Percentiles rank a stretch among this genome's conserved stretches.
Conservation (phyloP, 164 flowering plant species). For the Taxillus chinensis region DNA sequence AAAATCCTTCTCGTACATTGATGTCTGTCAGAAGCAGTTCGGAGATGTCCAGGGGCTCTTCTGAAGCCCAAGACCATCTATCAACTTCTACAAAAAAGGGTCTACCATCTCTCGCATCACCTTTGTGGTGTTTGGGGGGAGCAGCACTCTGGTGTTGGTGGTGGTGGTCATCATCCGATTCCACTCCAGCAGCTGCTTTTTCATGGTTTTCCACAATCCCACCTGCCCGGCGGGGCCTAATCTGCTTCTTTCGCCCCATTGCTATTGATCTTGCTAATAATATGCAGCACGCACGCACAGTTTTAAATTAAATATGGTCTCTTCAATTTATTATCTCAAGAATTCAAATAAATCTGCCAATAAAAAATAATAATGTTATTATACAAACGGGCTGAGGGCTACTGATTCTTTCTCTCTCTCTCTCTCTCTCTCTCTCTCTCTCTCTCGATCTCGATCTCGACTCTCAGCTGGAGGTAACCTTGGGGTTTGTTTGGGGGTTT, state of each 20-base stretch:
- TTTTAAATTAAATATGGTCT: too few species aligned
- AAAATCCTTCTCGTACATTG: conserved; percentile 24
- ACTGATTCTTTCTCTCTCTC: too few species aligned
- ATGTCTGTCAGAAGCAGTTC: conserved; percentile 53
- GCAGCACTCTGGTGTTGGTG: background rate
- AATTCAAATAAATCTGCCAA: too few species aligned
- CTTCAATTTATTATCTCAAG: too few species aligned
- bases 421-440: too few species aligned
- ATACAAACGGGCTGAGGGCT: too few species aligned
- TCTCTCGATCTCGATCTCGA: too few species aligned
- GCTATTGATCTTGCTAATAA: conserved; percentile 3
- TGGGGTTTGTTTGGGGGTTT: too few species aligned
- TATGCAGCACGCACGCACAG: too few species aligned
- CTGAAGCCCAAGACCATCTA: conserved; percentile 21
- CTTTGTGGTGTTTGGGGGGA: conserved; percentile 4
- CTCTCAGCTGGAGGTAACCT: too few species aligned
- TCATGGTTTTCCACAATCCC: conserved; percentile 17
- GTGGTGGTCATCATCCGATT: background rate
- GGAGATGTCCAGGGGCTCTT: conserved; percentile 63
- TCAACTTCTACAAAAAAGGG: conserved; percentile 45
- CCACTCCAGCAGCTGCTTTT: conserved; percentile 10
- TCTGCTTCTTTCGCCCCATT: conserved; percentile 71
- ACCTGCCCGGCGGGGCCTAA: conserved; percentile 46
- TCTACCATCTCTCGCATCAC: conserved; percentile 2
- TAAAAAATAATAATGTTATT: too few species aligned